Conservation (phyloP, 1,139 yeast species). For the Hyphopichia burtonii region DNA sequence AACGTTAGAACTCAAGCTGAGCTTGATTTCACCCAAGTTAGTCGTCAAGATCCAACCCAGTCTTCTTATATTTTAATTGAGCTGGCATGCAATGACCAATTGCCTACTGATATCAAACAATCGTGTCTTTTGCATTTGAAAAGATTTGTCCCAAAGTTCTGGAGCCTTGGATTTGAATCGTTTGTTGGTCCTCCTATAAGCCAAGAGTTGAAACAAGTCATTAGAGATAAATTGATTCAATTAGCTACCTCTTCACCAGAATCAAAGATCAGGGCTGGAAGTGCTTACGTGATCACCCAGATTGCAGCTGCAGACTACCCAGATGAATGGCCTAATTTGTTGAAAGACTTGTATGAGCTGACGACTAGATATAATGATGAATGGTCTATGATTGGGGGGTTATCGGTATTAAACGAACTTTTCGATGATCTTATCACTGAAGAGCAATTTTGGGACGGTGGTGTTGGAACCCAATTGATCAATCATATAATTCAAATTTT, state of each 20-base stretch:
- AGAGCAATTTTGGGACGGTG: slow-evolving; percentile 79
- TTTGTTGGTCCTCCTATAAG: slow-evolving; percentile 67
- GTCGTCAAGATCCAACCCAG: slow-evolving; percentile 30
- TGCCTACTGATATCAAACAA: slow-evolving; percentile 48
- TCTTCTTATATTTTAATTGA: slow-evolving; percentile 29
- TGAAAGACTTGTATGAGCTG: slow-evolving; percentile 47
- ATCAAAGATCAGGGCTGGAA: slow-evolving; percentile 64
- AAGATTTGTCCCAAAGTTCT: slow-evolving; percentile 65
- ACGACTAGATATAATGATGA: slow-evolving; percentile 31
- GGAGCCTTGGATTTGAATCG: slow-evolving; percentile 86
- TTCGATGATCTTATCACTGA: slow-evolving; percentile 85
- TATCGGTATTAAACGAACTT: slow-evolving; percentile 71
- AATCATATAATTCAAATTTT: slow-evolving; percentile 47
- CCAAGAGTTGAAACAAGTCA: slow-evolving; percentile 48
- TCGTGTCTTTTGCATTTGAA: slow-evolving; percentile 70
- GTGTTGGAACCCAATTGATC: slow-evolving; percentile 56
- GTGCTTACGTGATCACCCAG: slow-evolving; percentile 76
- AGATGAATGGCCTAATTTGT: slow-evolving; percentile 87
- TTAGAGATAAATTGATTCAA: slow-evolving; percentile 51
- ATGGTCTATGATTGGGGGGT: slow-evolving; percentile 56
- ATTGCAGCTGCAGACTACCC: slow-evolving; percentile 91
- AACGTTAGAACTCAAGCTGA: slow-evolving; percentile 34
- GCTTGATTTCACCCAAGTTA: slow-evolving; percentile 26
- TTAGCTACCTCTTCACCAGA: slow-evolving; percentile 52
- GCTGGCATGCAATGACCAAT: slow-evolving; percentile 19